Conservation (phyloP, 108 stramenopile genomes). For the Nitzschia sp. region DNA sequence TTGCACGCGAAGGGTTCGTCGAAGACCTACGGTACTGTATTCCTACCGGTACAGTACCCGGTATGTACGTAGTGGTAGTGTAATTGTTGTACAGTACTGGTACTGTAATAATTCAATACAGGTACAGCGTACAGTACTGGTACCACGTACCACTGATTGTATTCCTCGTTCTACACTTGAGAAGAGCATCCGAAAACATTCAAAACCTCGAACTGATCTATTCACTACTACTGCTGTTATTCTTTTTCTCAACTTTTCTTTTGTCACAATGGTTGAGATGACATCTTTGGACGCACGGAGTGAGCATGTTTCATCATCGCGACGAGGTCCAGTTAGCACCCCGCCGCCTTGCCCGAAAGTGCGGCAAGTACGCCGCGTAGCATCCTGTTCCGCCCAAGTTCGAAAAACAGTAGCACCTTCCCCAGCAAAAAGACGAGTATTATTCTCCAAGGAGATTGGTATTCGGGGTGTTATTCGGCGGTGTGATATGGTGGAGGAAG, state of each 20-base stretch:
- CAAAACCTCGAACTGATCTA: too few relatives aligned
- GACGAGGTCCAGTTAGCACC: background rate
- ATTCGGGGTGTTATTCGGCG: background rate
- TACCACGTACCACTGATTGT: too few relatives aligned
- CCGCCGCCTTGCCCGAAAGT: background rate
- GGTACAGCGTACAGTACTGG: too few relatives aligned
- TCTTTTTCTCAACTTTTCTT: background rate
- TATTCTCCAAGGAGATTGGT: background rate
- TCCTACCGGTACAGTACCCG: too few relatives aligned
- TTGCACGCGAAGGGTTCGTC: too few relatives aligned
- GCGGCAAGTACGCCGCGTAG: background rate
- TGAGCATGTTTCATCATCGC: slow-evolving; percentile 6
- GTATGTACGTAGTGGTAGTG: too few relatives aligned
- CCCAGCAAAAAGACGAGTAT: background rate
- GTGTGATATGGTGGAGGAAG: slow-evolving; percentile 13
- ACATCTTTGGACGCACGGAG: slow-evolving; percentile 7
- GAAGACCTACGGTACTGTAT: too few relatives aligned
- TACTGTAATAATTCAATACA: too few relatives aligned
- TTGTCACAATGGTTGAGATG: slow-evolving; percentile 5
- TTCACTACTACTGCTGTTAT: too few relatives aligned
- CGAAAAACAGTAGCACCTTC: background rate
- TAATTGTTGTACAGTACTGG: too few relatives aligned
- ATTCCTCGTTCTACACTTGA: too few relatives aligned
- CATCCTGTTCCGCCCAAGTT: slow-evolving; percentile 3
- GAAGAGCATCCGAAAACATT: too few relatives aligned